A percentile compares a stretch with the other conserved stretches of the same genome.
Conservation (phyloP, 176 grass and related monocot genomes). For the Avena insularis region DNA sequence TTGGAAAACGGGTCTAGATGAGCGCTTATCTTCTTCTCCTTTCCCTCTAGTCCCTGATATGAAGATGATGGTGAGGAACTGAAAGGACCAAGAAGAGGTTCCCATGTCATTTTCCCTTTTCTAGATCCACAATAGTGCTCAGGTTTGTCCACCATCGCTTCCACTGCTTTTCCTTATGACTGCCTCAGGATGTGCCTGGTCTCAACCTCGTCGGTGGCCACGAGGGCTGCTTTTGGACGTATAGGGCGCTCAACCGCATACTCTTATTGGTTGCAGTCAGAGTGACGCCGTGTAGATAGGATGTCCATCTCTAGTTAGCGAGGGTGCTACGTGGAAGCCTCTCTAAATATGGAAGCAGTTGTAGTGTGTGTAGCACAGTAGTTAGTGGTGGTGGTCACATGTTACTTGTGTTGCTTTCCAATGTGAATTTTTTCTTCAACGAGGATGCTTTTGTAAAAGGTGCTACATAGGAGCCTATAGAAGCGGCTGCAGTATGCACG, state of each 20-base stretch:
- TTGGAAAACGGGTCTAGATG: not conserved
- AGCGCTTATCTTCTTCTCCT: not conserved
- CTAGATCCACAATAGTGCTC: not conserved
- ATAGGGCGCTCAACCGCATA: not conserved
- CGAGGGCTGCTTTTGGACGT: not conserved
- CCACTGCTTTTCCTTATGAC: not conserved
- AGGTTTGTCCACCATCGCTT: not conserved
- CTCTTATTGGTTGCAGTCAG: not conserved
- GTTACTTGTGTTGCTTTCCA: not conserved
- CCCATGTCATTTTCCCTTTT: not conserved
- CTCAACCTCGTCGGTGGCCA: not conserved
- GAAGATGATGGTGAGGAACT: not conserved
- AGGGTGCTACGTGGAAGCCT: not conserved
- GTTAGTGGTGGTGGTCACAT: not conserved
- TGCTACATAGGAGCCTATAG: not conserved
- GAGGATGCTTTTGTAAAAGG: not conserved
- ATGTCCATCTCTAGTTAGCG: not conserved
- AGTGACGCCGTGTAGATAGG: not conserved
- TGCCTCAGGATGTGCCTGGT: not conserved
- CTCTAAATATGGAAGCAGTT: not conserved
- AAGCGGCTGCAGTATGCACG: not conserved
- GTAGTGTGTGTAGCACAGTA: not conserved
- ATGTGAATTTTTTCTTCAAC: not conserved
- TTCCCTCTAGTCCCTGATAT: not conserved
- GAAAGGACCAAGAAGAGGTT: not conserved